Base-by-base conservation (phyloP, 2,329 filamentous ascomycete species). In the Magnaporthiopsis poae region DNA sequence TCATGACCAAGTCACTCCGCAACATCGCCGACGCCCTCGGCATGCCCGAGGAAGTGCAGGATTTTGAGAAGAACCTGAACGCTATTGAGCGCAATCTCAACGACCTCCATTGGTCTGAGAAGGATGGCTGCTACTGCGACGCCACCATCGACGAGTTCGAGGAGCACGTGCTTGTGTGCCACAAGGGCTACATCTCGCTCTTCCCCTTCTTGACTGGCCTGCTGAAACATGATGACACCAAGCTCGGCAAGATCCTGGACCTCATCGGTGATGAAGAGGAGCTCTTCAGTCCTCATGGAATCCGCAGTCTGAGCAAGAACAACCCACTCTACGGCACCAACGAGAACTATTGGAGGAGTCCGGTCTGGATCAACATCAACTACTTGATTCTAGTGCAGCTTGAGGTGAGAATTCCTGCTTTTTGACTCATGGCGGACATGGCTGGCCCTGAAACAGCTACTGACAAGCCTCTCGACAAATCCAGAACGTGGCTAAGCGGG, bases 341-440 rank as follows among this genome's bases (percentile, higher is more conserved):
- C 1, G 95, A 99, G 80, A 97, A 99, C 77, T 99, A 99, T 81
- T 99, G 95, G 94, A 86, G 92, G 69, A 90, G 91, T 70, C 92
- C 95, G 0, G 85, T 98, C 31, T 98, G 94, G 94, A 90, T 98
- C 74, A 95, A 95, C 74, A 92, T 98, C 71, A 98, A 98, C 79
- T 98, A 96, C 77, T 81, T 98, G 72, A 88, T 90, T 64, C 79
- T 97, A 65, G 86, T 88, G 70, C 88, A 91, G 74, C 86, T 98
- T 36, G 82, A 88, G 70, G 90, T 93, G n/a, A 56, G 46, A 52
- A 52, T 56, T 56, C 0, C 21, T 21, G 3, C 21, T 56, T 9
- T 18, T 56, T 56, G 18, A 52, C 21, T n/a, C 18, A 27, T 52
- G 21, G 21, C 21, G 8, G 21, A 56, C 46, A 18, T 21, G n/a